phyloP scores from a whole-genome alignment of 1,284 basidiomycete species.

The Cutaneotrichosporon sp. region DNA sequence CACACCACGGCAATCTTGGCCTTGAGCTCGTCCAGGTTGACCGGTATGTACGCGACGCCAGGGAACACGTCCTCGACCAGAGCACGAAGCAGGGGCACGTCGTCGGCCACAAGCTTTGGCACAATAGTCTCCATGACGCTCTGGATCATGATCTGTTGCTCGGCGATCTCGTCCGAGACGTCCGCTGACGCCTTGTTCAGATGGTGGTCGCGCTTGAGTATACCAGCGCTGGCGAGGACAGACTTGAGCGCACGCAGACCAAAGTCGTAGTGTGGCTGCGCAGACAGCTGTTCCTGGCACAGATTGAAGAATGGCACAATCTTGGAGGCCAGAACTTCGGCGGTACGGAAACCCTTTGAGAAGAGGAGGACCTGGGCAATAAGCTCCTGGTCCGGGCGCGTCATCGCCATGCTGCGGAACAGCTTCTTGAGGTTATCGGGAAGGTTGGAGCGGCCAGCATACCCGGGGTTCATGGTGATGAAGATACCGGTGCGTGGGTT shows the following conservation, averaged over 20 bases:
- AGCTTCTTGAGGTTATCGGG: constrained; percentile 82
- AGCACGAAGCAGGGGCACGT: constrained; percentile 90
- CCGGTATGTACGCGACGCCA: constrained; percentile 82
- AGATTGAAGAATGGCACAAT: constrained; percentile 99
- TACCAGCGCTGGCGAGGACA: constrained; percentile 93
- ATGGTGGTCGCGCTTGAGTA: constrained; percentile 87
- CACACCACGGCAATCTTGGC: constrained; percentile 84
- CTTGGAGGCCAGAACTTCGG: constrained; percentile 91
- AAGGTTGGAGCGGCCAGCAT: constrained; percentile 89
- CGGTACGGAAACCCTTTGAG: constrained; percentile 97
- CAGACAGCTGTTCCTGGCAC: constrained; percentile 91
- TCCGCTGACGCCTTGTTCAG: constrained; percentile 26
- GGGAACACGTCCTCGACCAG: constrained; percentile 97
- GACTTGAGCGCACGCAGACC: constrained; percentile 96
- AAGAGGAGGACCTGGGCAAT: constrained; percentile 99
- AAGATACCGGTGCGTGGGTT: constrained; percentile 96
- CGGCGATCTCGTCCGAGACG: constrained; percentile 60
- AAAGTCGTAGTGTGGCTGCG: constrained; percentile 99
- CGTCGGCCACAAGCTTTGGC: constrained; percentile 94
- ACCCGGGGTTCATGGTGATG: constrained; percentile 97
- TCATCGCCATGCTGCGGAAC: constrained; percentile 88
- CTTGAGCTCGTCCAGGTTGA: constrained; percentile 78
- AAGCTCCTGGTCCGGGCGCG: constrained; percentile 91
- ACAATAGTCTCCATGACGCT: constrained; percentile 99
- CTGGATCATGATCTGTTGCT: constrained; percentile 96